Percentiles rank a stretch among this genome's conserved stretches.
phyloP scores from a whole-genome alignment of 345 rosid species.

The Camelina neglecta region DNA sequence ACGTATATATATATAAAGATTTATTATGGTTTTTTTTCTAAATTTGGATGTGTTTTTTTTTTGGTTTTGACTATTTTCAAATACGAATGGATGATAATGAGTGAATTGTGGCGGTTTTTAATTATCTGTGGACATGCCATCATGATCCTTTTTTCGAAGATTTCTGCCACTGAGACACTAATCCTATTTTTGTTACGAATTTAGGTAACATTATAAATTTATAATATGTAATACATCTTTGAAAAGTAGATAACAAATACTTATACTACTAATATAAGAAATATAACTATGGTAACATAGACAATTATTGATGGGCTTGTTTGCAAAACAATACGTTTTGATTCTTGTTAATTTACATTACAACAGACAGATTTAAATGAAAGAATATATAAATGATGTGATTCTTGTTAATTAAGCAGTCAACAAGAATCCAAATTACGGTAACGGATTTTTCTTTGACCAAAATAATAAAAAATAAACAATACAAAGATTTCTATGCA shows the following conservation, averaged over 20 bases:
- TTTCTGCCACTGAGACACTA: background rate
- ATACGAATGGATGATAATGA: constrained; percentile 21
- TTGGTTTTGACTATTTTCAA: constrained; percentile 34
- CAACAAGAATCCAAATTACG: constrained; percentile 6
- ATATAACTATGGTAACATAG: background rate
- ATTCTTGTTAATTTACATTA: background rate
- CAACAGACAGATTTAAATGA: background rate
- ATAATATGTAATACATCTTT: background rate
- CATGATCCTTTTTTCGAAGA: background rate
- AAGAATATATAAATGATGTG: background rate
- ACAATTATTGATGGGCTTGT: too few species aligned
- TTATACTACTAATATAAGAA: too few species aligned
- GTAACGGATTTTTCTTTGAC: background rate
- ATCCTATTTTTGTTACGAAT: background rate
- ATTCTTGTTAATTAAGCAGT: background rate
- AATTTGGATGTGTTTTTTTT: constrained; percentile 23
- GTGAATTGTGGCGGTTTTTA: constrained; percentile 22
- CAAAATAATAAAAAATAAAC: constrained; percentile 9
- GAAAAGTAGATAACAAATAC: too few species aligned
- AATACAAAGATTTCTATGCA: constrained; percentile 30
- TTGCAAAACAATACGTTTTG: too few species aligned
- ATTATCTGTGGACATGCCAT: constrained; percentile 20
- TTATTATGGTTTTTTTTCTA: constrained; percentile 35
- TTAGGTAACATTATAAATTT: background rate
- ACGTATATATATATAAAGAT: constrained; percentile 5